phyloP scores from a whole-genome alignment of 1,139 yeast genomes.

The Meyerozyma elateridarum region DNA sequence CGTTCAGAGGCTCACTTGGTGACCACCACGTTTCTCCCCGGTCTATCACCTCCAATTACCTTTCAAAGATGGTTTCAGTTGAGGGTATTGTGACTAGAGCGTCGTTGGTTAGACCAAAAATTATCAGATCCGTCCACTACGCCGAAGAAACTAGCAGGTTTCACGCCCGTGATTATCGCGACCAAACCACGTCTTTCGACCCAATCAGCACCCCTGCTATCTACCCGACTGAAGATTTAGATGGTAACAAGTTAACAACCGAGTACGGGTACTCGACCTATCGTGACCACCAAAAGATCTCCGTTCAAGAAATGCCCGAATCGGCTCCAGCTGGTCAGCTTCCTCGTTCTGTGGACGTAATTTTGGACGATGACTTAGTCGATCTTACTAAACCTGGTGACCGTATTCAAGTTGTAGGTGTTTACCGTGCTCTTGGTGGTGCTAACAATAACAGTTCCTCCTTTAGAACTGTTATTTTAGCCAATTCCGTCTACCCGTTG shows the following conservation, averaged over 20 bases:
- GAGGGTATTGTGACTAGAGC: conserved; percentile 97
- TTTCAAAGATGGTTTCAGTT: conserved; percentile 79
- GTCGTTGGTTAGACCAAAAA: conserved; percentile 88
- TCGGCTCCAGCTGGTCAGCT: conserved; percentile 97
- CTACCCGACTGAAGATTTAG: conserved; percentile 90
- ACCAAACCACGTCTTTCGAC: conserved; percentile 86
- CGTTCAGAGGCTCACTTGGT: conserved; percentile 92
- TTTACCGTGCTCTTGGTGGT: conserved; percentile 87
- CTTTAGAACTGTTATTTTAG: conserved; percentile 76
- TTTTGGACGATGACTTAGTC: conserved; percentile 90
- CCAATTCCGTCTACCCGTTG: conserved; percentile 83
- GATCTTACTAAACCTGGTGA: conserved; percentile 95
- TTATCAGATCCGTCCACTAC: conserved; percentile 88
- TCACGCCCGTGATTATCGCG: conserved; percentile 88
- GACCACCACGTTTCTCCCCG: conserved; percentile 84
- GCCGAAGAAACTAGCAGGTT: conserved; percentile 81
- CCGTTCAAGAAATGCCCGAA: conserved; percentile 98
- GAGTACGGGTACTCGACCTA: conserved; percentile 94
- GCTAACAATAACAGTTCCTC: conserved; percentile 55
- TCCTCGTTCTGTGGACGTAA: conserved; percentile 87
- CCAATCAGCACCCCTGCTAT: conserved; percentile 82
- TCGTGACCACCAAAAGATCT: conserved; percentile 88
- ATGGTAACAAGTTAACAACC: conserved; percentile 81
- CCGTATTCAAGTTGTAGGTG: conserved; percentile 90
- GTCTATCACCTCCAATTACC: conserved; percentile 68